Evolutionary conservation across 495 filamentous ascomycete genomes (phyloP).

Genomic region (Xylaria acuta): DNA sequence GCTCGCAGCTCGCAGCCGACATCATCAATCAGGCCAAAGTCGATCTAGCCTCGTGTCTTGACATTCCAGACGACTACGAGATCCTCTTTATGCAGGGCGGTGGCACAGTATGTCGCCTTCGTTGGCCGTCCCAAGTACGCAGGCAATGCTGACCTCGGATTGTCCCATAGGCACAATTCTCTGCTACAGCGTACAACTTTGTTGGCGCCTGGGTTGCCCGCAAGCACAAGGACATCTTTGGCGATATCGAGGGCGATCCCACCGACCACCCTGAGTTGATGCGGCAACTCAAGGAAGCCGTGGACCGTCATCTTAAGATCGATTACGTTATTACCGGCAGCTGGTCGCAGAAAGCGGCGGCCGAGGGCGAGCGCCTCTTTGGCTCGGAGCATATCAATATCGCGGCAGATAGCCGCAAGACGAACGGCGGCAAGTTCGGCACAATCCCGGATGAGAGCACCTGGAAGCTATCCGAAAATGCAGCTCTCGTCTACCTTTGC

Average conservation of each 20-base stretch:
- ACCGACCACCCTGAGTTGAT: too few species aligned
- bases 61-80: conserved; percentile 72
- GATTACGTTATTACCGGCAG: conserved; percentile 80
- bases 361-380: conserved; percentile 72
- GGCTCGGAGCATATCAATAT: conserved; percentile 75
- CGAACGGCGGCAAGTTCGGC: conserved; percentile 75
- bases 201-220: conserved; percentile 71
- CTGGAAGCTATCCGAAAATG: conserved; percentile 70
- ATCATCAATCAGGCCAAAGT: conserved; percentile 63
- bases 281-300: conserved; percentile 66
- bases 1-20: conserved; percentile 67
- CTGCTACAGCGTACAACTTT: conserved; percentile 73
- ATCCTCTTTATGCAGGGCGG: conserved; percentile 77
- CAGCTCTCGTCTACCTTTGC: conserved; percentile 78
- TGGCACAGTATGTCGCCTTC: too few species aligned
- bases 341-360: conserved; percentile 76
- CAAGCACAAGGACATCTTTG: conserved; percentile 47
- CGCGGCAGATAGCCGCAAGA: conserved; percentile 67
- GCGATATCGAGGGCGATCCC: too few species aligned
- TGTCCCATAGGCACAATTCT: conserved; percentile 74
- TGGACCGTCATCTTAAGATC: conserved; percentile 67
- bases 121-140: too few species aligned
- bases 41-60: conserved; percentile 61
- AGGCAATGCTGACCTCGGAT: too few species aligned
- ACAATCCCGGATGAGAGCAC: conserved; percentile 68